Evolutionary conservation across 2,329 filamentous ascomycete genomes (phyloP), one percentile per base, ranked within the genome.

Genomic region (Monosporascus sp.): DNA sequence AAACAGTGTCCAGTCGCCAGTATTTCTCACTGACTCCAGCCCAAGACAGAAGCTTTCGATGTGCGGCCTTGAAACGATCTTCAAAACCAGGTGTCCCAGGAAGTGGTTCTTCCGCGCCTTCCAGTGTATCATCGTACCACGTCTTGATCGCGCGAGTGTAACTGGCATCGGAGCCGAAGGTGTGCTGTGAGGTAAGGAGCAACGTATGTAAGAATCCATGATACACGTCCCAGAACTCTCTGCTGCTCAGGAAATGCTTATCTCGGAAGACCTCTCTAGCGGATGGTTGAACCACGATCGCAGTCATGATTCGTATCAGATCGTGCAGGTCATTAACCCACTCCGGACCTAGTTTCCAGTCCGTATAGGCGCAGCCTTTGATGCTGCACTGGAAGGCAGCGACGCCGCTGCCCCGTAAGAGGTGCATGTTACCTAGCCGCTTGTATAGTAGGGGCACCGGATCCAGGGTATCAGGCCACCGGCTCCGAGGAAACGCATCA

Each of bases 401-500:
- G 5, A 59, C 37, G 3, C 52, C 46, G 22, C 61, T 60, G 8
- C 53, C 52, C 37, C 62, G 55, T 2, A 55, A 51, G 20, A 57
- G 46, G 50, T 63, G 63, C 25, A 68, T 58, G 18, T 48, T 27
- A 20, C 60, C 62, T 3, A 69, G 54, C 22, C 41, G 52, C 41
- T 60, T 52, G 24, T 59, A 63, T 8, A 59, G 55, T 5, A 50
- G 47, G 1, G 67, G 65, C 43, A 69, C 48, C 8, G 66, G 67
- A 39, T 67, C 65, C 35, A 67, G 52, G 44, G 60, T 54, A 24
- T 60, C 57, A 2, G 65, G 63, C 67, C 67, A 68, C 14, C 54
- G 15, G 49, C 57, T 51, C 38, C 31, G 52, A 6, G 55, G 55
- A 22, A 61, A 57, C 18, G 52, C 55, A n/a, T 18, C 31, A 31